Percentiles rank a stretch among this genome's conserved stretches.
Evolutionary conservation across 768 basidiomycete genomes (phyloP).

Genomic region (Gautieria morchelliformis): DNA sequence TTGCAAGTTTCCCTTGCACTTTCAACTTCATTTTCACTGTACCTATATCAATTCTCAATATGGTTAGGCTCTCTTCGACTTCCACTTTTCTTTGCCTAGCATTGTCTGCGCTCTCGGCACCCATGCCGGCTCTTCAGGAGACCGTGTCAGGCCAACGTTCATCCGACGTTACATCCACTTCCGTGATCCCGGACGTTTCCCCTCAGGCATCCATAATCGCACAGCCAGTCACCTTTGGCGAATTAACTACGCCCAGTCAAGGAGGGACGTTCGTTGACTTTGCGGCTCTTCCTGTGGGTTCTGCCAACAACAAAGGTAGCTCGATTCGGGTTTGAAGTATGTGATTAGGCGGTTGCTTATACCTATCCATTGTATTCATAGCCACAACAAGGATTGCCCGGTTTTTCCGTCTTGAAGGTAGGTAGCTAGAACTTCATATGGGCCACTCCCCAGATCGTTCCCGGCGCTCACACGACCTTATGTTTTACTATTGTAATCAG

Average conservation of each 20-base stretch:
- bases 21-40: background rate
- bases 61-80: background rate
- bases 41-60: background rate
- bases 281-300: background rate
- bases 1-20: too few species aligned
- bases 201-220: background rate
- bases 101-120: background rate
- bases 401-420: too few species aligned
- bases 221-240: conserved; percentile 2
- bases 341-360: too few species aligned
- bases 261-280: conserved; percentile 4
- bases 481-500: too few species aligned
- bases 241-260: conserved; percentile 1
- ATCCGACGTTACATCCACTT: background rate
- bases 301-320: background rate
- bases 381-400: too few species aligned
- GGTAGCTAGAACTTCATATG: too few species aligned
- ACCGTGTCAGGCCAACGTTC: background rate
- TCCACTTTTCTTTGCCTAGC: background rate
- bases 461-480: too few species aligned
- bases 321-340: background rate
- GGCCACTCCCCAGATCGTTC: too few species aligned
- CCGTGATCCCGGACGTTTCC: background rate
- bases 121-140: background rate
- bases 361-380: too few species aligned